phyloP scores from a whole-genome alignment of 345 rosid species.

The Lepidium didymum region DNA sequence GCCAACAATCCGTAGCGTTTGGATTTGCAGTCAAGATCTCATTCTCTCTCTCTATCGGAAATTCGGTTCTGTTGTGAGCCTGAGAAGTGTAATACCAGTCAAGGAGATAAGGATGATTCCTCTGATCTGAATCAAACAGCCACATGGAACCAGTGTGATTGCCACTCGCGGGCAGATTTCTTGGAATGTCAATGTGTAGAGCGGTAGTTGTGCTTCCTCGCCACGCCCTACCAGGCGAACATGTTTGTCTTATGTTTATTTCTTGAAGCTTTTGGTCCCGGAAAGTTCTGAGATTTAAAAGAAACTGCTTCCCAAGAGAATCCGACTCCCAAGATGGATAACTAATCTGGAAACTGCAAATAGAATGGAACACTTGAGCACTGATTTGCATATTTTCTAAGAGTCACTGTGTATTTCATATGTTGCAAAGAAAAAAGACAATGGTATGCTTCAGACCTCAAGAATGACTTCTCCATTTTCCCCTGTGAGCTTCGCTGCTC shows the following conservation, averaged over 20 bases:
- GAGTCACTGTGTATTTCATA: not conserved
- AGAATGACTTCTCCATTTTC: constrained; percentile 96
- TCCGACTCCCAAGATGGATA: constrained; percentile 90
- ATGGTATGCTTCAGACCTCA: constrained; percentile 48
- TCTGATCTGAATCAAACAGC: constrained; percentile 62
- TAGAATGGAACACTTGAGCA: not conserved
- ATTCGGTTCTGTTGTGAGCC: constrained; percentile 27
- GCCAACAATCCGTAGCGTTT: constrained; percentile 44
- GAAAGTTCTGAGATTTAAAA: constrained; percentile 65
- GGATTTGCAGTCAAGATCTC: constrained; percentile 26
- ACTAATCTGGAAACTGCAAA: constrained; percentile 82
- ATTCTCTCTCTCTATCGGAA: constrained; percentile 23
- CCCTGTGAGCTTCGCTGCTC: constrained; percentile 87
- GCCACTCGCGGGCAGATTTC: constrained; percentile 29
- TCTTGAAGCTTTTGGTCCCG: constrained; percentile 65
- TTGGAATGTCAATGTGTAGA: constrained; percentile 43
- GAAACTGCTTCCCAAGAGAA: constrained; percentile 71
- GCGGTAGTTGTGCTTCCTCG: constrained; percentile 21
- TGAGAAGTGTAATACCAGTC: constrained; percentile 79
- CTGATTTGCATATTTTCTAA: not conserved
- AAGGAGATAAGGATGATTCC: constrained; percentile 75
- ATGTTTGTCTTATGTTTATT: constrained; percentile 34
- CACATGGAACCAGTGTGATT: constrained; percentile 51
- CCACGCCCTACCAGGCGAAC: constrained; percentile 43
- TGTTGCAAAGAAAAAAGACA: not conserved